Conservation (phyloP, 148 eudicot genomes). For the Pharnaceum exiguum region DNA sequence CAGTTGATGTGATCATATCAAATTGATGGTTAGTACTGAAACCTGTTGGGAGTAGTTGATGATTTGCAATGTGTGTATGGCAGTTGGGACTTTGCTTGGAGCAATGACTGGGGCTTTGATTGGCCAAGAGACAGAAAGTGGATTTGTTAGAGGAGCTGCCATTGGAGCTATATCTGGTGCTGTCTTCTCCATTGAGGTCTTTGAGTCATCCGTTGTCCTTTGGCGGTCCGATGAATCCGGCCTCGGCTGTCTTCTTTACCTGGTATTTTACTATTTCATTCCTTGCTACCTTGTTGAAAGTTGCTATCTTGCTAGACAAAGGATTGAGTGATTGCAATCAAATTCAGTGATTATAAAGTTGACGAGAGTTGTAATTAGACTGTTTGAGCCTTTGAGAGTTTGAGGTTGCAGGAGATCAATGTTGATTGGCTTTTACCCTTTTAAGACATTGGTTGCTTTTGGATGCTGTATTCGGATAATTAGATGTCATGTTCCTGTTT, state of each 20-base stretch:
- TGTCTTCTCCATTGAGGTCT: slow-evolving; percentile 97
- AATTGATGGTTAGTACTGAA: neutral
- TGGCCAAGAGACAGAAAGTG: slow-evolving; percentile 98
- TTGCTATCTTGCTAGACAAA: no score
- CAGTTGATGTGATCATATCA: neutral
- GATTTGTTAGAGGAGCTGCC: slow-evolving; percentile 93
- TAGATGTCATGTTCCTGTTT: neutral
- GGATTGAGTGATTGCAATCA: no score
- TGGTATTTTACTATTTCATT: slow-evolving; percentile 38
- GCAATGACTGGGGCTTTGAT: slow-evolving; percentile 97
- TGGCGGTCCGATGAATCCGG: slow-evolving; percentile 98
- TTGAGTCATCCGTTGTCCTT: slow-evolving; percentile 80
- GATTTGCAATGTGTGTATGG: slow-evolving; percentile 20
- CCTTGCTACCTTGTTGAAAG: neutral
- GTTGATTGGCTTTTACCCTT: no score
- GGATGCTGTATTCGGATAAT: neutral
- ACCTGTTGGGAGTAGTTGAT: neutral
- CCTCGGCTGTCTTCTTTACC: slow-evolving; percentile 78
- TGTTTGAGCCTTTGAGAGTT: no score
- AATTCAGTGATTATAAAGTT: no score
- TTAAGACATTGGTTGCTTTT: neutral
- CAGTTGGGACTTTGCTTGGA: slow-evolving; percentile 94
- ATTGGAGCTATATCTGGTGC: slow-evolving; percentile 99
- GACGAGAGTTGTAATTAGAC: slow-evolving; percentile 11
- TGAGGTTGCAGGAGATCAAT: no score